These are phyloP conservation scores for Monilinia fructigena DNA, from an alignment of 2,329 filamentous ascomycete species.

Conservation along the genomic window DNA sequence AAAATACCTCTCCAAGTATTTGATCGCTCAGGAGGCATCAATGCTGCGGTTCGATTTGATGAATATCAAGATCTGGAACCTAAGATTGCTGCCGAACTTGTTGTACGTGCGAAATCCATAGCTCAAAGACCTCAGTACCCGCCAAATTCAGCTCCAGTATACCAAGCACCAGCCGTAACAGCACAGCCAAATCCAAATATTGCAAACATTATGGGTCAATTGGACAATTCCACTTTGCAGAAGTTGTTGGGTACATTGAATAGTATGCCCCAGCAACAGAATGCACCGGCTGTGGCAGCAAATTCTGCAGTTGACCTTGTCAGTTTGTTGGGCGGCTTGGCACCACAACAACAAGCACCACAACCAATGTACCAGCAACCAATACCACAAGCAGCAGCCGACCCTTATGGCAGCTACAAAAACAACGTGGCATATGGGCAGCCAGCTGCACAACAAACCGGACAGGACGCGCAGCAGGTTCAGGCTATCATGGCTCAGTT, in stretches of 20 bases:
- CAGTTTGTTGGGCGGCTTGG: conserved; percentile 38
- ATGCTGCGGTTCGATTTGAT: conserved; percentile 73
- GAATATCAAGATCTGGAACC: conserved; percentile 85
- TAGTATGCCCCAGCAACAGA: conserved; percentile 32
- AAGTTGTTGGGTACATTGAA: conserved; percentile 62
- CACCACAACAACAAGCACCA: conserved; percentile 33
- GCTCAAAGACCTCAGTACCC: conserved; percentile 39
- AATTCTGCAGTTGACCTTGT: conserved; percentile 41
- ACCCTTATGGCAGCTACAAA: conserved; percentile 22
- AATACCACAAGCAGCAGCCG: conserved; percentile 26
- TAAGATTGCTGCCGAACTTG: conserved; percentile 74
- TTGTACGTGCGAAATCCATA: conserved; percentile 65
- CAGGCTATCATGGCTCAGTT: conserved; percentile 75
- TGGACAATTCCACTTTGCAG: conserved; percentile 70
- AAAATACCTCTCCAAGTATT: conserved; percentile 84
- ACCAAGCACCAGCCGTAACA: conserved; percentile 42
- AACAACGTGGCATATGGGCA: conserved; percentile 4
- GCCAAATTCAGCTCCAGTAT: conserved; percentile 32
- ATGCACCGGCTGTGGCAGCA: conserved; percentile 36
- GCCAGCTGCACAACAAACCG: conserved; percentile 32
- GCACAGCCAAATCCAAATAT: conserved; percentile 50
- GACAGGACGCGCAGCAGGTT: conserved; percentile 53
- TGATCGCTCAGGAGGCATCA: conserved; percentile 70
- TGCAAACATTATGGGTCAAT: conserved; percentile 62
- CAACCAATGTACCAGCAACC: conserved; percentile 31